Base-by-base conservation (phyloP, 2,329 filamentous ascomycete species). In the Pseudocercospora fijiensis region DNA sequence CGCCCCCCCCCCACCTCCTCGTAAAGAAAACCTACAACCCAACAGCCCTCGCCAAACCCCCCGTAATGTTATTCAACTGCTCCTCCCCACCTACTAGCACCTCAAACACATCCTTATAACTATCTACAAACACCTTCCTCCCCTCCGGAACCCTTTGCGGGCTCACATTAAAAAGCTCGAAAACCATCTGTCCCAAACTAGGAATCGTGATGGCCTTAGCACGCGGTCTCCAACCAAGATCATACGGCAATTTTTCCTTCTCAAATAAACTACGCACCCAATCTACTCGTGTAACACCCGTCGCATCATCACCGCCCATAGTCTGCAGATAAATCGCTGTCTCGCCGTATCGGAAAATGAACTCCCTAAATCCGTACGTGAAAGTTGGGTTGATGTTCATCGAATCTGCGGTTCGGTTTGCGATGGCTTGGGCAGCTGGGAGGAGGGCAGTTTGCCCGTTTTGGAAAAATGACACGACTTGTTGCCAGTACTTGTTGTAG, bases 251-350 rank as follows among this genome's bases (percentile, higher is more conserved):
- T 53, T 65, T 70, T 66, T 77, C 76, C 68, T 78, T 30, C 65
- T 76, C 74, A 58, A 78, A 78, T 62, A 78, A 67, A 10, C 64
- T 70, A 26, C 70, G 71, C 10, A 77, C 71, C 65, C 72, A 77
- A 30, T 76, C 70, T 27, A 78, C 45, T 1, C 70, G 71, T 2
- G 76, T 73, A 24, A 74, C 69, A 13, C 76, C 76, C 7, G 67
- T 72, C 9, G 67, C 58, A 22, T 71, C 72, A 62, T 75, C 69
- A n/a, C n/a, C n/a, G 30, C 72, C 71, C 72, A 79, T 76, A 1
- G 73, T 69, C 30, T 73, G 72, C 28, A 78, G 65, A 57, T 76
- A 78, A n/a, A 78, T 62, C 0, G 75, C 74, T 2, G 75, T 77
- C 69, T 79, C 77, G 53, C 75, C 75, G 62, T 77, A 77, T 22